Base-by-base conservation (phyloP, 2,329 filamentous ascomycete genomes). In the Atkinsonella hypoxylon region DNA sequence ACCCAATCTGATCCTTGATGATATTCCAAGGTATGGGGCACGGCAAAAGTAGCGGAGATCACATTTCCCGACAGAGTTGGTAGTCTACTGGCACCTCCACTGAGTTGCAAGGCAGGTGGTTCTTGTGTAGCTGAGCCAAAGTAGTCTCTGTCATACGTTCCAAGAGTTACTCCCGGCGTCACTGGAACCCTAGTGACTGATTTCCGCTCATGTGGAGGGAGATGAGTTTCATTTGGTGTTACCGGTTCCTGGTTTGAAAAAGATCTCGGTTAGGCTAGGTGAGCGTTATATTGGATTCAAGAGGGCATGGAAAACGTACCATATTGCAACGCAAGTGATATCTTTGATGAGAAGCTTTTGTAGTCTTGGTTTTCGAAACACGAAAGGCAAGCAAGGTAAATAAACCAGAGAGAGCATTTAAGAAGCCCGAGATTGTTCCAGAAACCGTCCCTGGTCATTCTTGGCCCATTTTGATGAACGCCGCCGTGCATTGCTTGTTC, bases 121-220 rank as follows among this genome's bases (percentile, higher is more conserved):
- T 50, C 32, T 42, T 32, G 41, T 13, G 30, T 3, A 18, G 10
- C 31, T 22, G 18, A 4, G 15, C 22, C 46, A 32, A 53, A 51
- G 13, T 53, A 51, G 22, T 44, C 49, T 8, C 50, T 18, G 10
- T 49, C 45, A n/a, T 53, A 51, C 11, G 52, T 47, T 7, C 47
- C 49, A 12, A 51, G 39, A 38, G 46, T 31, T 31, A 53, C 42
- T 22, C 52, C 52, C 13, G 52, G 52, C 11, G 52, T 53, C 6
- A 53, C 52, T 2, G 52, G 52, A 32, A 53, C 49, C 2, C 30
- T 22, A 2, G 32, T 49, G 38, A 49, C 32, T 9, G 52, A 51
- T 30, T 47, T 31, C 20, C 49, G 49, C 32, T 43, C 7, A 36
- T 49, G 49, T 31, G 52, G 45, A 44, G 52, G 52, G 36, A 53